phyloP scores from a whole-genome alignment of 1,284 basidiomycete species.

The Neolentinus lepideus region DNA sequence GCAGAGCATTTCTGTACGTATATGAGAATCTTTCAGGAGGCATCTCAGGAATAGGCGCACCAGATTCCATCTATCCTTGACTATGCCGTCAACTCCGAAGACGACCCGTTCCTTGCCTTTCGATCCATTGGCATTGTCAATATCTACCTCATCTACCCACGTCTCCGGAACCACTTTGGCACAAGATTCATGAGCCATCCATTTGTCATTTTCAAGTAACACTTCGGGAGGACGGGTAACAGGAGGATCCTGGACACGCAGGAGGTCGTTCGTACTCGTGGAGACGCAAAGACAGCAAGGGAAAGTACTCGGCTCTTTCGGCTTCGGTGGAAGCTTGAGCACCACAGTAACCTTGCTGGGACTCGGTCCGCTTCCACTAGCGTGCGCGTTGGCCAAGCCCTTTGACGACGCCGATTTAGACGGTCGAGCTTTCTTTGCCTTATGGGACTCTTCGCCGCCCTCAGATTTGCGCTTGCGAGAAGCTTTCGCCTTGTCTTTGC shows the following conservation, averaged over 20 bases:
- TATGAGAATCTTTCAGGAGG: not conserved
- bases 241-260: slow-evolving; percentile 67
- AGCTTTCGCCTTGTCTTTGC: not conserved
- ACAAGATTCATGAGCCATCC: slow-evolving; percentile 74
- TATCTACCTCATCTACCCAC: slow-evolving; percentile 68
- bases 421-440: slow-evolving; percentile 8
- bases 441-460: slow-evolving; percentile 12
- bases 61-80: slow-evolving; percentile 86
- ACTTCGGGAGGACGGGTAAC: slow-evolving; percentile 30
- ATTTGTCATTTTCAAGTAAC: slow-evolving; percentile 30
- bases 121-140: slow-evolving; percentile 23
- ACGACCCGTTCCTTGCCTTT: slow-evolving; percentile 49
- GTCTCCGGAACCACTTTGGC: slow-evolving; percentile 80
- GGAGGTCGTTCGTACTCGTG: slow-evolving; percentile 43
- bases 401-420: slow-evolving; percentile 25
- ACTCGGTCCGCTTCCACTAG: slow-evolving; percentile 9
- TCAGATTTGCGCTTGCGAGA: slow-evolving; percentile 34
- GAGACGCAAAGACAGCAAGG: slow-evolving; percentile 84
- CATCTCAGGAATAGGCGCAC: slow-evolving; percentile 37
- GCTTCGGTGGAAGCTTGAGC: slow-evolving; percentile 54
- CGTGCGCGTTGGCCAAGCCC: slow-evolving; percentile 6
- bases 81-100: slow-evolving; percentile 78
- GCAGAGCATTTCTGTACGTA: slow-evolving; percentile 74
- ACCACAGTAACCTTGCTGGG: slow-evolving; percentile 38
- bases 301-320: slow-evolving; percentile 47